Percentiles rank a stretch among this genome's conserved stretches.
Evolutionary conservation across 768 basidiomycete genomes (phyloP).

Genomic region (Macrolepiota fuliginosa): DNA sequence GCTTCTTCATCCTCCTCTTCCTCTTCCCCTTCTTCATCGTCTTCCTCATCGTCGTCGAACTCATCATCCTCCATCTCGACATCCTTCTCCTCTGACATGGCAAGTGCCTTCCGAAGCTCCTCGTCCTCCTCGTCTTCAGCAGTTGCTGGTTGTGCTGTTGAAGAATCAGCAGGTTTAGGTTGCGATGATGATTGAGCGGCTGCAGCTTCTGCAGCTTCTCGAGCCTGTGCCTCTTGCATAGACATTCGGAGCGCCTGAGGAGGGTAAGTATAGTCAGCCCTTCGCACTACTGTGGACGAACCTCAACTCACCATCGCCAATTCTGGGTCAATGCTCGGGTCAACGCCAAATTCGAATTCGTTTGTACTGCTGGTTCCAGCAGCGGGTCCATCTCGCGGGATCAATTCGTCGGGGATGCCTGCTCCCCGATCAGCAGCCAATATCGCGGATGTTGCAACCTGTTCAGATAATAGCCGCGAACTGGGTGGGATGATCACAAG

Average conservation of each 20-base stretch:
- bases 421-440: constrained; percentile 72
- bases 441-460: constrained; percentile 76
- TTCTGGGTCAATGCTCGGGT: constrained; percentile 94
- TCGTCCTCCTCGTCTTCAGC: constrained; percentile 77
- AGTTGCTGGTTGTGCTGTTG: constrained; percentile 36
- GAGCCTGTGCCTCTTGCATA: constrained; percentile 90
- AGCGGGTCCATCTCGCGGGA: constrained; percentile 40
- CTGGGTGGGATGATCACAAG: constrained; percentile 78
- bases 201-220: constrained; percentile 50
- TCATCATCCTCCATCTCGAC: constrained; percentile 54
- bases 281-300: neutral
- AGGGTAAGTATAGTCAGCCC: neutral
- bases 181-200: constrained; percentile 26
- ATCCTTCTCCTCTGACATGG: constrained; percentile 62
- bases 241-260: constrained; percentile 92
- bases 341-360: constrained; percentile 86
- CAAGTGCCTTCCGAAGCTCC: constrained; percentile 72
- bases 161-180: constrained; percentile 35
- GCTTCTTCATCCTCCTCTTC: constrained; percentile 73
- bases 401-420: constrained; percentile 65
- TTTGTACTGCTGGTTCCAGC: constrained; percentile 45
- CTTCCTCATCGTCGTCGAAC: constrained; percentile 46
- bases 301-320: constrained; percentile 78
- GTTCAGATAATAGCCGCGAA: constrained; percentile 78
- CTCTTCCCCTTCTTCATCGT: constrained; percentile 60